Evolutionary conservation across 2,329 filamentous ascomycete species (phyloP), one percentile per base, ranked within the genome.

Genomic region (Lachnellula hyalina): DNA sequence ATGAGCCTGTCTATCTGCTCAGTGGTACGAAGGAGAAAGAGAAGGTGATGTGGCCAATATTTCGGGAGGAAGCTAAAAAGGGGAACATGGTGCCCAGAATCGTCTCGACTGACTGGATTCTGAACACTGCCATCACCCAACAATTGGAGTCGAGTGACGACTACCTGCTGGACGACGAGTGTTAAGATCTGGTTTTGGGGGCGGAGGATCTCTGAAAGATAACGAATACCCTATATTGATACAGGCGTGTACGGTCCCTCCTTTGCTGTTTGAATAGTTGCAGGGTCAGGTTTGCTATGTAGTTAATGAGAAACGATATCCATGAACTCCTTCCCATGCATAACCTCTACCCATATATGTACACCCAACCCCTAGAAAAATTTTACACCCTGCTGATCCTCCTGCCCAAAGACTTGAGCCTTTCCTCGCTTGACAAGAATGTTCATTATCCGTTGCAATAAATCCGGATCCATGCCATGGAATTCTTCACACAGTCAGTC

Each of bases 351-450:
- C 12, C 40, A 17, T 19, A 17, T 45, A 28, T 38, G 5, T 35
- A 53, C 51, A 52, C 53, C 12, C 52, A 41, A 19, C 1, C 35
- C 28, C 46, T 49, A 96, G 70, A 97, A 97, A 75, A 99, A 97
- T 75, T 99, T 99, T 61, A 97, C 90, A 66, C 94, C 94, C 67
- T 89, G 84, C 57, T 89, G 88, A 69, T 93, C 90, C 66, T 93
- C 91, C 52, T 84, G 82, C 35, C 93, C 93, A 74, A 99, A 97
- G 25, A 97, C 84, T 72, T 97, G 93, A 14, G 92, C 93, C 74
- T 89, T 96, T 63, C 91, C 91, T 59, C 87, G 82, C 78, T 95
- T 96, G 36, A 96, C 92, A 48, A 96, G 78, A 49, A 94, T 78
- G 57, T 83, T 81, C 48, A 99, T 77, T 38, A 89, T 87, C 71